Evolutionary conservation across 495 filamentous ascomycete genomes (phyloP), one percentile per base, ranked within the genome.

Genomic region (Bombardia bombarda): DNA sequence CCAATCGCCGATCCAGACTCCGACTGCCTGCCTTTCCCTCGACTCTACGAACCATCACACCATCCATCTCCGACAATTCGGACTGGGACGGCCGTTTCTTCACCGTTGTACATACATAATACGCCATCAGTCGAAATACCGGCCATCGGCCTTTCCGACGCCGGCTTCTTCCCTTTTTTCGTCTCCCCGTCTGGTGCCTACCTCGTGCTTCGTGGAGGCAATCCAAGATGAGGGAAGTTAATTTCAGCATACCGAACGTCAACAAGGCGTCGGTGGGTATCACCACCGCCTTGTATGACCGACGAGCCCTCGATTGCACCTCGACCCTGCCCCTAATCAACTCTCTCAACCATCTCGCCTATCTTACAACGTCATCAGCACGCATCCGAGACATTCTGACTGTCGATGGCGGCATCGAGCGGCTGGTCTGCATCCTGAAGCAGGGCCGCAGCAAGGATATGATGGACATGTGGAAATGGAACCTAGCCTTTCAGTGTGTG

Each of bases 391-490:
- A 98, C 58, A 98, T 98, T 46, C 78, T 98, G 38, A 95, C 89
- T 26, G 86, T 98, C 63, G 92, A 98, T 84, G 92, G 92, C 62
- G 92, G 92, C 36, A 87, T 97, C 56, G 92, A 98, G 73, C 66
- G 90, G 49, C 68, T 98, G 49, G 87, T 98, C 59, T 94, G 87
- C 75, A 96, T 98, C 60, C 78, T 98, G 57, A 98, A 98, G 67
- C 85, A 92, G 62, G 92, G 92, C 49, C 75, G 89, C 60, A 94
- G 86, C 58, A 88, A 88, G 69, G 89, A 97, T 62, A 79, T 95
- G 81, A 95, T 96, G 90, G 90, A 95, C 58, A 93, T 93, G 85
- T 98, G 92, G 93, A 97, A 97, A 70, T 98, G 92, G 92, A 98
- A 95, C 57, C 74, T 98, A 40, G 92, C 92, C 32, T 96, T 98